A percentile compares a stretch with the other conserved stretches of the same genome.
Conservation (phyloP, 495 filamentous ascomycete genomes). For the Trichocladium antarcticum region DNA sequence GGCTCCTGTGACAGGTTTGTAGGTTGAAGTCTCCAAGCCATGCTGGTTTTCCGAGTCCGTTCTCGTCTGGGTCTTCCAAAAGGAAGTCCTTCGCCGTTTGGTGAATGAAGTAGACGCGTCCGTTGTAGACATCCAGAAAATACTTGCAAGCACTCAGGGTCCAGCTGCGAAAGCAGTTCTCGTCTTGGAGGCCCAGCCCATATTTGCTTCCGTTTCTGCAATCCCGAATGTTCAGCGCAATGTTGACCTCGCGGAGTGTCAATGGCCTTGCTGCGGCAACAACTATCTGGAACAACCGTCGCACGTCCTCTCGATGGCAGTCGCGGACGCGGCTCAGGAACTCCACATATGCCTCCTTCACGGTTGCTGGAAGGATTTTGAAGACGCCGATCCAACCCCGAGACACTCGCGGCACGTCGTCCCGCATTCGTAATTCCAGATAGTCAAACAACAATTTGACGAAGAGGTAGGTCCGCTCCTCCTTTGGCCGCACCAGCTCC, state of each 20-base stretch:
- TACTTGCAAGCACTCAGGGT: conserved; percentile 24
- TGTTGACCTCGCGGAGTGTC: conserved; percentile 16
- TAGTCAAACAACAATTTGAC: conserved; percentile 18
- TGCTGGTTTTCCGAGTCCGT: background rate
- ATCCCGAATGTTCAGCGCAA: conserved; percentile 17
- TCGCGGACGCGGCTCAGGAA: conserved; percentile 13
- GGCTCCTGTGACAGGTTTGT: conserved; percentile 5
- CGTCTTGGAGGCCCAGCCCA: conserved; percentile 11
- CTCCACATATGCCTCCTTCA: conserved; percentile 13
- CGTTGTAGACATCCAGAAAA: conserved; percentile 25
- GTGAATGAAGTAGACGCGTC: conserved; percentile 31
- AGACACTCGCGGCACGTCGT: conserved; percentile 11
- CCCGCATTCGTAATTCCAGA: conserved; percentile 11
- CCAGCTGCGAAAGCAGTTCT: conserved; percentile 13
- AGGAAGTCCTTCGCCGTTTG: conserved; percentile 37
- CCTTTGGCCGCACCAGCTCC: conserved; percentile 4
- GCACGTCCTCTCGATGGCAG: conserved; percentile 11
- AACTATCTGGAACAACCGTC: conserved; percentile 13
- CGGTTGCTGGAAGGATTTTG: conserved; percentile 12
- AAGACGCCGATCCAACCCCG: conserved; percentile 14
- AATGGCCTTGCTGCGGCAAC: conserved; percentile 12
- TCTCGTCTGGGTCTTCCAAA: background rate
- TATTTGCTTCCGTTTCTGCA: conserved; percentile 6
- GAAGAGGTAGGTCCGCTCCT: conserved; percentile 15
- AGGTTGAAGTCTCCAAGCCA: conserved; percentile 13